These are phyloP conservation scores for Urostyla sp. DNA, from an alignment of 73 alveolate genomes.

Conservation along the genomic window DNA sequence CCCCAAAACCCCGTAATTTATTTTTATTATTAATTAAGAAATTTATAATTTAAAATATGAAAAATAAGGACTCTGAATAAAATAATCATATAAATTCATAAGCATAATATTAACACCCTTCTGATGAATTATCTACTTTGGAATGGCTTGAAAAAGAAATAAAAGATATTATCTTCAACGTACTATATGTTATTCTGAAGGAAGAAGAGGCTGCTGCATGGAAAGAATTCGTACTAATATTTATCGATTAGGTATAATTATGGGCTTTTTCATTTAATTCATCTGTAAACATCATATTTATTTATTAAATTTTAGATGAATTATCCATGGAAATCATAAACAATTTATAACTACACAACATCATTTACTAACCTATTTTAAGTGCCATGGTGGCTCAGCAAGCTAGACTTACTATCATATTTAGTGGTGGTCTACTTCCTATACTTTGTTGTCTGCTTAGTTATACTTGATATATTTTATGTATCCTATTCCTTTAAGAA, in stretches of 20 bases:
- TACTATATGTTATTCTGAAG: slow-evolving; percentile 46
- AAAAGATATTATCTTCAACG: slow-evolving; percentile 35
- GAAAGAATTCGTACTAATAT: background rate
- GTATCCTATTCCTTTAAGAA: slow-evolving; percentile 59
- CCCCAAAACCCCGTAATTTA: background rate
- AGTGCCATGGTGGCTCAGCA: slow-evolving; percentile 46
- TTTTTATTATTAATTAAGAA: background rate
- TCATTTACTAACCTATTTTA: slow-evolving; percentile 54
- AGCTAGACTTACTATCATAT: slow-evolving; percentile 46
- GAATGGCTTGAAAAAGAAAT: slow-evolving; percentile 36
- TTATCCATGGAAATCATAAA: slow-evolving; percentile 59
- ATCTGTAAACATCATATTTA: slow-evolving; percentile 8
- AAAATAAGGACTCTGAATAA: too few relatives aligned
- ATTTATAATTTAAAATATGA: too few relatives aligned
- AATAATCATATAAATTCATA: too few relatives aligned
- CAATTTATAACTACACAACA: slow-evolving; percentile 5
- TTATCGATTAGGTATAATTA: slow-evolving; percentile 43
- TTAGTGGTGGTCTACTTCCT: slow-evolving; percentile 50
- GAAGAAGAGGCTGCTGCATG: slow-evolving; percentile 46
- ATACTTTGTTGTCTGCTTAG: slow-evolving; percentile 40
- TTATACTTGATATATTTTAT: slow-evolving; percentile 63
- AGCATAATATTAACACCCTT: too few relatives aligned
- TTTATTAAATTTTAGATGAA: background rate
- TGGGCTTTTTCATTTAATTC: slow-evolving; percentile 45
- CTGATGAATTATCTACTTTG: slow-evolving; percentile 38